phyloP scores from a whole-genome alignment of 805 yeast genomes.

The Aciculoconidium aculeatum region DNA sequence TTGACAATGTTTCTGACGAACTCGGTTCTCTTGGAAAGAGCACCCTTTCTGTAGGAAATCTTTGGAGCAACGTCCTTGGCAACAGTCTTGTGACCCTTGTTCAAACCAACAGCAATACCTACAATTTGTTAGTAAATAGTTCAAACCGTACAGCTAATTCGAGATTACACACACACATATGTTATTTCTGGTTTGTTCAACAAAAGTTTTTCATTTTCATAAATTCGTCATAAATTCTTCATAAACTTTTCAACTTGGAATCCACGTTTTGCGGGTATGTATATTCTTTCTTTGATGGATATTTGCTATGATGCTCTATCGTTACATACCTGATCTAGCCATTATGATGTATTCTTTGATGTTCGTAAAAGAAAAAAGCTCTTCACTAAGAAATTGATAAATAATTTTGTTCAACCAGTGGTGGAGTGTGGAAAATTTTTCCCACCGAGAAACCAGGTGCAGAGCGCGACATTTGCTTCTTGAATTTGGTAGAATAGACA shows the following conservation, averaged over 20 bases:
- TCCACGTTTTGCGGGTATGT: no score
- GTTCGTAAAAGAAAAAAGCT: conserved; percentile 6
- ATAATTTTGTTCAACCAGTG: conserved; percentile 3
- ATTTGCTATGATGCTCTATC: no score
- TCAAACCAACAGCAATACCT: conserved; percentile 97
- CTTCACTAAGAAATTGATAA: conserved; percentile 6
- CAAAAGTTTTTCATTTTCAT: no score
- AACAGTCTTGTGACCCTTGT: conserved; percentile 98
- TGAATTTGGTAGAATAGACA: no score
- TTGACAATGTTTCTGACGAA: conserved; percentile 93
- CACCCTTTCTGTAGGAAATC: conserved; percentile 95
- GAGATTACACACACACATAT: no score
- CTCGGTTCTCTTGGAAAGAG: conserved; percentile 87
- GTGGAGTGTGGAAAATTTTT: conserved; percentile 8
- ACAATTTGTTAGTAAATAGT: conserved; percentile 8
- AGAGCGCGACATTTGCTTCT: conserved; percentile 1
- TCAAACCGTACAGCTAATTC: no score
- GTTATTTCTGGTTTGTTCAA: no score
- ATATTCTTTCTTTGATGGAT: no score
- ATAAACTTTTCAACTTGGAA: no score
- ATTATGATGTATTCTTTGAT: conserved; percentile 27
- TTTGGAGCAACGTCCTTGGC: conserved; percentile 65
- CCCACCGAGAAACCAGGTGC: conserved; percentile 2
- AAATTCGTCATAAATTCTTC: no score
- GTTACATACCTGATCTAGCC: conserved; percentile 64